phyloP scores from a whole-genome alignment of 2,329 filamentous ascomycete species.

The Diaporthe batatas region DNA sequence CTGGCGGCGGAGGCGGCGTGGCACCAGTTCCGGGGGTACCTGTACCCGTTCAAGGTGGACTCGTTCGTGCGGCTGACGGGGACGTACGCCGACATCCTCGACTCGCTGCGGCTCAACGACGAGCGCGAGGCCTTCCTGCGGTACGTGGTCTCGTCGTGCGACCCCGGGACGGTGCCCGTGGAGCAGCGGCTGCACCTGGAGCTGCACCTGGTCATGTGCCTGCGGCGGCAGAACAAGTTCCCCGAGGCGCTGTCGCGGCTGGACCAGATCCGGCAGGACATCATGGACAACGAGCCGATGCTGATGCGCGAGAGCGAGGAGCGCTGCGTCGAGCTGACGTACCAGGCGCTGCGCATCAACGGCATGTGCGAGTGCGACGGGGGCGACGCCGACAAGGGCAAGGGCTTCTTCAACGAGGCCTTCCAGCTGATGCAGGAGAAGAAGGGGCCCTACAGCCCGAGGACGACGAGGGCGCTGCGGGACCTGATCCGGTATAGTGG shows the following conservation, averaged over 20 bases:
- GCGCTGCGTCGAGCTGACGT: conserved; percentile 33
- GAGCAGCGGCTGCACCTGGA: conserved; percentile 36
- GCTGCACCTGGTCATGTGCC: conserved; percentile 37
- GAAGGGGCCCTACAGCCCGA: conserved; percentile 18
- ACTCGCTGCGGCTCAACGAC: conserved; percentile 34
- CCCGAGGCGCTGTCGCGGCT: conserved; percentile 30
- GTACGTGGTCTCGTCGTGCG: neutral
- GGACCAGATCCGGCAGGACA: conserved; percentile 19
- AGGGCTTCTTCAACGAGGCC: conserved; percentile 25
- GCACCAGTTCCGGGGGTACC: conserved; percentile 27
- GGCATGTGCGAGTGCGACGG: conserved; percentile 36
- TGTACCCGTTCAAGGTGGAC: conserved; percentile 15
- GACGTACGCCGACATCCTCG: conserved; percentile 32
- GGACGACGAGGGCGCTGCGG: conserved; percentile 33
- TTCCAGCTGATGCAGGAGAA: conserved; percentile 37
- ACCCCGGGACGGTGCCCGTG: neutral
- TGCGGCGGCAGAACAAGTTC: conserved; percentile 27
- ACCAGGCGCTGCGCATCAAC: conserved; percentile 36
- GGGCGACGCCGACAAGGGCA: conserved; percentile 17
- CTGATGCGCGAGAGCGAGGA: conserved; percentile 29
- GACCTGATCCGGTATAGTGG: conserved; percentile 28
- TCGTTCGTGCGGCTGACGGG: conserved; percentile 30
- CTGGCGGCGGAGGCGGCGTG: conserved; percentile 35
- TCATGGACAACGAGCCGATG: conserved; percentile 29
- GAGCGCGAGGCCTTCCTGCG: conserved; percentile 35